These are phyloP conservation scores for Trichosanthes truncata DNA, from an alignment of 306 rosid species.

Conservation along the genomic window DNA sequence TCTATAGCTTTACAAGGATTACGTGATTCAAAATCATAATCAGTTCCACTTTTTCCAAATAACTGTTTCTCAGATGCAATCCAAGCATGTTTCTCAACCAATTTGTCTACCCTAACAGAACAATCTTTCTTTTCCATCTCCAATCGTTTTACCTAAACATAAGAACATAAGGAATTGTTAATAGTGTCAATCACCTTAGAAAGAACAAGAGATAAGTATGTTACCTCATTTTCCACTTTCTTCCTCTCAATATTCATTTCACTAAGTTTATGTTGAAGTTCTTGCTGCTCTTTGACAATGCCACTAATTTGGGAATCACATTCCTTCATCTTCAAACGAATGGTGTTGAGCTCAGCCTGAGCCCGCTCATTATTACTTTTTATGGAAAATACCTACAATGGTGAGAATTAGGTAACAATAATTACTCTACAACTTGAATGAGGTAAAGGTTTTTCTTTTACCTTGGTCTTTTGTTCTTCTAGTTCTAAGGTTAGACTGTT, in stretches of 20 bases:
- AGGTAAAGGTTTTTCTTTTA: constrained; percentile 20
- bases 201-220: background rate
- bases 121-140: constrained; percentile 87
- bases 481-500: constrained; percentile 49
- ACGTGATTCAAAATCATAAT: constrained; percentile 73
- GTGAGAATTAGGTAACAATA: background rate
- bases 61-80: constrained; percentile 76
- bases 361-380: constrained; percentile 52
- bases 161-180: constrained; percentile 14
- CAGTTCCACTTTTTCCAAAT: constrained; percentile 83
- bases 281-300: constrained; percentile 59
- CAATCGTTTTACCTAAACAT: constrained; percentile 63
- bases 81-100: constrained; percentile 92
- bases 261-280: constrained; percentile 58
- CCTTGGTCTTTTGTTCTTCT: constrained; percentile 54
- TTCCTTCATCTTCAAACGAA: constrained; percentile 73
- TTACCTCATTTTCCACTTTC: constrained; percentile 94
- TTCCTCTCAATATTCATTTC: constrained; percentile 82
- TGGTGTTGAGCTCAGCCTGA: constrained; percentile 45
- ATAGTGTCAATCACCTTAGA: constrained; percentile 14
- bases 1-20: constrained; percentile 66
- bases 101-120: constrained; percentile 67
- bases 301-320: constrained; percentile 64
- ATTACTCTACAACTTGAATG: background rate
- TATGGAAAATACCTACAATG: constrained; percentile 55